Percentiles rank a stretch among this genome's conserved stretches.
These are phyloP conservation scores for Silene vulgaris DNA, from an alignment of 179 eudicot species.

Conservation along the genomic window DNA sequence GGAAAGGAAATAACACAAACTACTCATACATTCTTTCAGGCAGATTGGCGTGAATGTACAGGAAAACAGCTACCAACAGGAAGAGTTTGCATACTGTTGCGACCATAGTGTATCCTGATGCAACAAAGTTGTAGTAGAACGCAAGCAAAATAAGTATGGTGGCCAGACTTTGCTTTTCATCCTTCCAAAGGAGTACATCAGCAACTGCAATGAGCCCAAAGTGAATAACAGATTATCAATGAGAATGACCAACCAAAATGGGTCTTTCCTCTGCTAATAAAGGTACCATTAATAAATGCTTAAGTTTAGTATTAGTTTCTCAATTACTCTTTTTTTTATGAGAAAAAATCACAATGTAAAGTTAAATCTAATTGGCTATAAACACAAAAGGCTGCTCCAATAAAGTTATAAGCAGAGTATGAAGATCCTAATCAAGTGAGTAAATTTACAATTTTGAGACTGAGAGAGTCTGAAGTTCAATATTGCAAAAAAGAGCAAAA, in stretches of 20 bases:
- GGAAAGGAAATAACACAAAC: conserved; percentile 23
- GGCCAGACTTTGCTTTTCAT: conserved; percentile 54
- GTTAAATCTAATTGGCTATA: not conserved
- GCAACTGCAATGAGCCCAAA: conserved; percentile 58
- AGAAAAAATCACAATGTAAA: not conserved
- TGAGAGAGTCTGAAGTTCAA: not conserved
- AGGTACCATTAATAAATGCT: not conserved
- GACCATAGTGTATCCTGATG: conserved; percentile 59
- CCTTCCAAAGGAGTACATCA: conserved; percentile 76
- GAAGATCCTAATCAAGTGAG: not conserved
- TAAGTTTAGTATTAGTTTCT: not conserved
- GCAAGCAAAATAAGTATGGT: conserved; percentile 46
- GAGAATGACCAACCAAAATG: conserved; percentile 11
- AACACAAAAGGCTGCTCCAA: not conserved
- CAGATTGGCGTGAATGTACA: conserved; percentile 66
- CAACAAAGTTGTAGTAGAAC: conserved; percentile 62
- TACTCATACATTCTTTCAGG: conserved; percentile 61
- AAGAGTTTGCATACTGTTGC: conserved; percentile 64
- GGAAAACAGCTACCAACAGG: conserved; percentile 46
- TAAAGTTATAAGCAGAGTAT: not conserved
- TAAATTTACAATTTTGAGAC: not conserved
- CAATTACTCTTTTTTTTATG: not conserved
- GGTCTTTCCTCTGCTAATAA: not conserved
- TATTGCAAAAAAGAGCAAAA: not conserved
- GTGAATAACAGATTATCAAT: conserved; percentile 9